Conservation (phyloP, 164 flowering plant species). For the Vitis rupestris region DNA sequence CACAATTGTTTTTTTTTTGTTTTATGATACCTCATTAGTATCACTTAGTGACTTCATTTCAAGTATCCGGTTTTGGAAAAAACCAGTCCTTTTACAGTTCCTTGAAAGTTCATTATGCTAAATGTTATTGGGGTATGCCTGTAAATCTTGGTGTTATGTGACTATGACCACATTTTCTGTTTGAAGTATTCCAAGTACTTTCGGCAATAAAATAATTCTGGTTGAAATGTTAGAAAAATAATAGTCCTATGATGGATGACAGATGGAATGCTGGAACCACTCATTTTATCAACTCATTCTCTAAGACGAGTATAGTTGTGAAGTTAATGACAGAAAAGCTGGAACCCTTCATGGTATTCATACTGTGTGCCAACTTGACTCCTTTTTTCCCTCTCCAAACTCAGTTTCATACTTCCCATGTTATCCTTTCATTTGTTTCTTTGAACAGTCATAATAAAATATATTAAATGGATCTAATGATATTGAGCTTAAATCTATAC, state of each 20-base stretch:
- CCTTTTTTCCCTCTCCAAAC: background rate
- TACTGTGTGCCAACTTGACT: background rate
- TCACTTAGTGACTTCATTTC: no score
- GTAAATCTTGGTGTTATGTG: background rate
- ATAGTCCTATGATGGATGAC: background rate
- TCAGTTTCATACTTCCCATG: background rate
- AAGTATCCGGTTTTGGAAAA: no score
- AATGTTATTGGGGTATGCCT: background rate
- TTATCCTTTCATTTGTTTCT: no score
- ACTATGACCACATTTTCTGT: background rate
- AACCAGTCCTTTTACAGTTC: no score
- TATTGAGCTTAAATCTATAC: background rate
- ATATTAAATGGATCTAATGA: no score
- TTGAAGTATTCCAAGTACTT: background rate
- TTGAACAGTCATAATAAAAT: no score
- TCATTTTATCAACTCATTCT: background rate
- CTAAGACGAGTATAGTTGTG: slow-evolving; percentile 1
- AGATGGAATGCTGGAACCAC: background rate
- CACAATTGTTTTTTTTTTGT: no score
- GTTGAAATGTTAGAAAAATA: background rate
- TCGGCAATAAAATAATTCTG: background rate
- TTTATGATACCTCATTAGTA: no score
- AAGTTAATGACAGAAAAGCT: slow-evolving; percentile 36
- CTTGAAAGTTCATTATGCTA: no score
- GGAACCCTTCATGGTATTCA: slow-evolving; percentile 19